Percentiles rank a stretch among this genome's conserved stretches.
Evolutionary conservation across 257 asterid genomes (phyloP).

Genomic region (Solanum rostratum): DNA sequence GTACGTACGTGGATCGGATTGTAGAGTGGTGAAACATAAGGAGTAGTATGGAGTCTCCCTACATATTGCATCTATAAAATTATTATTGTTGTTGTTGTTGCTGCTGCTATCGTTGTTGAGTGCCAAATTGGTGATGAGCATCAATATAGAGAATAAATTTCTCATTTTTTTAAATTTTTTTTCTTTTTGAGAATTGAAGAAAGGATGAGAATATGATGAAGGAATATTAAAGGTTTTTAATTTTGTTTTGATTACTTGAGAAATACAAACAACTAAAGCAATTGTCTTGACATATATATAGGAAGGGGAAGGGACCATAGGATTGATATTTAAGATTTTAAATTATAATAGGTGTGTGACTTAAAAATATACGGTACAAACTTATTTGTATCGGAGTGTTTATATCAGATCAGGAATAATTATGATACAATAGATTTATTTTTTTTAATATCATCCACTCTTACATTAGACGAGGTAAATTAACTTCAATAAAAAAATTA

Average conservation of each 20-base stretch:
- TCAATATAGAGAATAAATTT: not conserved
- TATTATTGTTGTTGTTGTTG: not conserved
- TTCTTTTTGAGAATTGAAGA: not conserved
- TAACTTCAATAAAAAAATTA: too few species aligned
- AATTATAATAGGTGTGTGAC: not conserved
- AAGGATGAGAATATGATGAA: not conserved
- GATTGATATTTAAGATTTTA: too few species aligned
- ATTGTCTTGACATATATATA: not conserved
- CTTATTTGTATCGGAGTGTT: not conserved
- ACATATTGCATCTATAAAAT: slow-evolving; percentile 10
- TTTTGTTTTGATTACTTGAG: not conserved
- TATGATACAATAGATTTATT: not conserved
- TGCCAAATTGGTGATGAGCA: not conserved
- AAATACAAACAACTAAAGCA: not conserved
- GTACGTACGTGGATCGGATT: slow-evolving; percentile 10
- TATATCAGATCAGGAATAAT: not conserved
- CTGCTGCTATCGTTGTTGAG: not conserved
- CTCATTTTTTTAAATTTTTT: not conserved
- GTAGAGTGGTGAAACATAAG: slow-evolving; percentile 28
- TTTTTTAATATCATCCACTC: too few species aligned
- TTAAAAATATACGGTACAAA: not conserved
- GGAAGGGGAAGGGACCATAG: not conserved
- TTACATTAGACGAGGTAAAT: not conserved
- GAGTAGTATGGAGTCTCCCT: slow-evolving; percentile 27
- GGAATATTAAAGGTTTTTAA: not conserved